Evolutionary conservation across 1,284 basidiomycete genomes (phyloP).

Genomic region (Cryptococcus hybrid): DNA sequence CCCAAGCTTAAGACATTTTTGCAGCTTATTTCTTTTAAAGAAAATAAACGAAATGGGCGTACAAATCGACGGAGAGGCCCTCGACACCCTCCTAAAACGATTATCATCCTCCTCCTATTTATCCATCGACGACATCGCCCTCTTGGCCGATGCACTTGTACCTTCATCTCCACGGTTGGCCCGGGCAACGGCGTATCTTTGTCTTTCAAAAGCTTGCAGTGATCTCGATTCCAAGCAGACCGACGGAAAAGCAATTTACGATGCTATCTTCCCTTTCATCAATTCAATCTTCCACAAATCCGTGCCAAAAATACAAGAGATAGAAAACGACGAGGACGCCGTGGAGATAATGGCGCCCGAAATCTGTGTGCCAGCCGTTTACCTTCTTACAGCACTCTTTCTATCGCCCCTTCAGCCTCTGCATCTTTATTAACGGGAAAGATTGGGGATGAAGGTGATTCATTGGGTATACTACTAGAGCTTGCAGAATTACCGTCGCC

Average conservation of each 20-base stretch:
- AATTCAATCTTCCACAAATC: neutral
- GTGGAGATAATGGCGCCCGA: slow-evolving; percentile 6
- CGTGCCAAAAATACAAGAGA: neutral
- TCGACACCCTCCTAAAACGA: slow-evolving; percentile 6
- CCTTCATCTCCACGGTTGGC: slow-evolving; percentile 14
- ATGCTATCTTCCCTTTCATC: neutral
- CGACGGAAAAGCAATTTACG: neutral
- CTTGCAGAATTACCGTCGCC: slow-evolving; percentile 38
- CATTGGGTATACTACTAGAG: slow-evolving; percentile 38
- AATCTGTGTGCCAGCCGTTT: slow-evolving; percentile 18
- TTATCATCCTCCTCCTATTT: slow-evolving; percentile 1
- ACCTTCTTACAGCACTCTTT: slow-evolving; percentile 29
- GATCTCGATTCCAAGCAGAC: neutral
- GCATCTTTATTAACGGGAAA: slow-evolving; percentile 24
- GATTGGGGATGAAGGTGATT: slow-evolving; percentile 20
- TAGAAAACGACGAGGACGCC: slow-evolving; percentile 2
- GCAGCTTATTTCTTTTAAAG: neutral
- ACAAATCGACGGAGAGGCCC: slow-evolving; percentile 4
- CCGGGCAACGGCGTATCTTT: slow-evolving; percentile 25
- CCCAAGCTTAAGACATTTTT: neutral
- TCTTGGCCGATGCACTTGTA: slow-evolving; percentile 22
- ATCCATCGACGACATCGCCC: slow-evolving; percentile 10
- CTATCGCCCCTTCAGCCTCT: slow-evolving; percentile 21
- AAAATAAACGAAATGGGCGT: neutral
- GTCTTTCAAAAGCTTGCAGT: slow-evolving; percentile 21